Evolutionary conservation across 2,329 filamentous ascomycete genomes (phyloP), one percentile per base, ranked within the genome.

Genomic region (Fusarium camptoceras): DNA sequence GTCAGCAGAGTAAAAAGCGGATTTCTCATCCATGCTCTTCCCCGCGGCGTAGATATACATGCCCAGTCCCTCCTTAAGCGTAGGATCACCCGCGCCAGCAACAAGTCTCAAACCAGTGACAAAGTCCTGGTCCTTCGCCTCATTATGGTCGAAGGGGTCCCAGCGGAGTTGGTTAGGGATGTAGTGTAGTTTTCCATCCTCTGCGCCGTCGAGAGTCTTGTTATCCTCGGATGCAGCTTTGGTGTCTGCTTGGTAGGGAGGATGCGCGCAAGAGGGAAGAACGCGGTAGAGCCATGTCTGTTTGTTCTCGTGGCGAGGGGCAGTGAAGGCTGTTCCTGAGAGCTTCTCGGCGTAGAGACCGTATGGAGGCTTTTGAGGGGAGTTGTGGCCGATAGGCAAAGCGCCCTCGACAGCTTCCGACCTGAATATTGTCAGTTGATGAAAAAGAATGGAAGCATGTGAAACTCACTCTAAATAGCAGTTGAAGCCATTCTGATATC

Each of bases 311-410:
- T 88, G 83, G 28, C 91, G 84, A 0, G 91, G 90, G 3, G 90
- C 89, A 6, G 90, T 92, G 77, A 93, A 93, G 30, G 91, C 85
- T 3, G 89, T 92, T 10, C 91, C 91, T 0, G 90, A 92, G 44
- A 93, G 85, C 82, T 92, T 92, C 81, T 97, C 94, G 28, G 93
- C 89, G 81, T 96, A 96, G 28, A 97, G 88, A 1, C 93, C 93
- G 70, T 89, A 88, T 0, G 92, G 86, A 0, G 90, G 90, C 76
- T 94, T 93, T 78, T 97, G 93, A 0, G 94, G 94, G 5, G 92
- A 93, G 83, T 97, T 97, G 43, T 90, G 87, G 51, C 87, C 93
- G 62, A 93, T 77, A 11, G 94, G 93, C 8, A 95, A 84, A 8
- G 93, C 90, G 20, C 90, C 91, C 18, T 89, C 84, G 59, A 95